Conservation (phyloP, 495 filamentous ascomycete species). For the Trichocladium antarcticum region DNA sequence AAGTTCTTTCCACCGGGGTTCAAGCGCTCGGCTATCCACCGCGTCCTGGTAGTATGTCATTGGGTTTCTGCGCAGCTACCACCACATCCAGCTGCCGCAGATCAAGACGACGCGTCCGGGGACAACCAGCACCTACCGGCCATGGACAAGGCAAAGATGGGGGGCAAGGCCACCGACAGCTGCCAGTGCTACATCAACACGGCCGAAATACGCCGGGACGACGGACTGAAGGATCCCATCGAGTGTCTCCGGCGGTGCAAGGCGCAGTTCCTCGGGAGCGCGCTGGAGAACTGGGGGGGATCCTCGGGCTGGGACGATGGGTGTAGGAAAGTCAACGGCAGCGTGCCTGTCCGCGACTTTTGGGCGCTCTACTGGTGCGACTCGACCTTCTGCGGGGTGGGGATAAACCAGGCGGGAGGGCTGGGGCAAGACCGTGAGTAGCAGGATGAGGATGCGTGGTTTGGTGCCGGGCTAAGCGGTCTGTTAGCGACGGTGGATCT, state of each 20-base stretch:
- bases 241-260: constrained; percentile 20
- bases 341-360: constrained; percentile 12
- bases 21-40: too few species aligned
- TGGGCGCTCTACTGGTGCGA: constrained; percentile 40
- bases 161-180: neutral
- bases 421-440: constrained; percentile 37
- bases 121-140: neutral
- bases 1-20: too few species aligned
- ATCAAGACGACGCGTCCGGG: too few species aligned
- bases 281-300: constrained; percentile 11
- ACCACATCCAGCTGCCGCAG: too few species aligned
- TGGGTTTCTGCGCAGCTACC: too few species aligned
- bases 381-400: constrained; percentile 34
- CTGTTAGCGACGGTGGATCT: constrained; percentile 32
- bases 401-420: constrained; percentile 18
- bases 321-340: constrained; percentile 15
- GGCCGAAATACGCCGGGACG: constrained; percentile 4
- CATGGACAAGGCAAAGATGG: neutral
- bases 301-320: constrained; percentile 10
- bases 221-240: constrained; percentile 2
- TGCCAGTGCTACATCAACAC: constrained; percentile 21
- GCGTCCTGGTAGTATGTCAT: too few species aligned
- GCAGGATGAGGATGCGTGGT: neutral
- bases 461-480: constrained; percentile 19
- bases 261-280: constrained; percentile 13